Evolutionary conservation across 768 basidiomycete genomes (phyloP), one percentile per base, ranked within the genome.

Genomic region (Infundibulicybe gibba): DNA sequence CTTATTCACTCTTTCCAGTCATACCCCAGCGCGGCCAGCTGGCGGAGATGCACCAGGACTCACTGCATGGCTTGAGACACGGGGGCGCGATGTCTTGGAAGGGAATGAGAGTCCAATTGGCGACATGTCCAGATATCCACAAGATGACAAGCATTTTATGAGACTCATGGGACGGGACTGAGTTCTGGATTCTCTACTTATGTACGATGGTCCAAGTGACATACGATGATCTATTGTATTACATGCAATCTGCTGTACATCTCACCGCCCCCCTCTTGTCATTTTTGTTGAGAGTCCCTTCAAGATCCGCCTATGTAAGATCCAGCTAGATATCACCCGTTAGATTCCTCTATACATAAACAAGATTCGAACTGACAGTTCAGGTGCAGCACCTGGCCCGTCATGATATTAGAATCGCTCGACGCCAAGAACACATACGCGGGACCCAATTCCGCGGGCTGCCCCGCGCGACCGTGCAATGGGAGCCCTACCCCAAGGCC

Each of bases 51-150:
- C 65, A 14, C 59, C 65, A 16, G 65, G 65, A 11, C 67, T 79
- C 39, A 69, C 68, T 30, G 57, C 62, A n/a, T 87, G 85, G 85
- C 59, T 83, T 30, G 81, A 83, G 60, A 61, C 66, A 13, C 71
- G 68, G 45, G 80, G 77, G 8, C 66, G 65, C 34, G 61, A 64
- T 38, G 63, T 85, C 13, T 66, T 84, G 19, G 66, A 70, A 38
- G 86, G 88, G 49, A 68, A 70, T 13, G 85, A 88, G 62, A 76
- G 74, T 87, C 13, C 66, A 85, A 43, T 68, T 88, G 20, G 85
- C 85, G 9, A 59, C 87, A 35, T 88, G 85, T 56, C 86, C 85
- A 3, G 75, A 75, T 47, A 70, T 87, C 20, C 72, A 67, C 61
- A 76, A 74, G 61, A 76, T 75, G 32, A 73, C 83, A n/a, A 19